A percentile compares a stretch with the other conserved stretches of the same genome.
These are phyloP conservation scores for Salix viminalis DNA, from an alignment of 345 rosid genomes.

Conservation along the genomic window DNA sequence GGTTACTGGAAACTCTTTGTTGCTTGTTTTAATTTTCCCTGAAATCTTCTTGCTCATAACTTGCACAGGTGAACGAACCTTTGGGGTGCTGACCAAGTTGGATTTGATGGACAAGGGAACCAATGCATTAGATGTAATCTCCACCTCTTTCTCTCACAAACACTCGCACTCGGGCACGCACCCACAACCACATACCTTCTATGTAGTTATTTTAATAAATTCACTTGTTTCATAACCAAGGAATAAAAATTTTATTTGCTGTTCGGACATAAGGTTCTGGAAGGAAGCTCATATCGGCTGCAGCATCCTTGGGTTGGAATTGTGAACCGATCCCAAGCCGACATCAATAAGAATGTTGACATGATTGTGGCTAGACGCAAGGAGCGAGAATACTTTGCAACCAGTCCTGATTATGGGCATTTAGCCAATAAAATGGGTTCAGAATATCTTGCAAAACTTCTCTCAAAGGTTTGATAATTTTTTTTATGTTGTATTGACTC, in stretches of 20 bases:
- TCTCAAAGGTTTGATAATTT: conserved; percentile 61
- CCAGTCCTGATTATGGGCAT: conserved; percentile 92
- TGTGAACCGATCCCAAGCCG: conserved; percentile 98
- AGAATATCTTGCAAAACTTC: conserved; percentile 89
- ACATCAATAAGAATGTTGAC: conserved; percentile 79
- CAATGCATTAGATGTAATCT: conserved; percentile 76
- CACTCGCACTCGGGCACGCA: not conserved
- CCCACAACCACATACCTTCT: not conserved
- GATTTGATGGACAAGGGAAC: conserved; percentile 99
- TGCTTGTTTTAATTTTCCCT: not conserved
- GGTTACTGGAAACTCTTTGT: not conserved
- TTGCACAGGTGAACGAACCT: conserved; percentile 76
- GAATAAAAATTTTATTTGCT: not conserved
- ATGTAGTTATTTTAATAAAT: not conserved
- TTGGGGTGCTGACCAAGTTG: conserved; percentile 96
- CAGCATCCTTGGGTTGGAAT: conserved; percentile 97
- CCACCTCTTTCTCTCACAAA: conserved; percentile 1
- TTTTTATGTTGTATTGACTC: not conserved
- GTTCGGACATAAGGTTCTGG: conserved; percentile 57
- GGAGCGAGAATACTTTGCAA: conserved; percentile 83
- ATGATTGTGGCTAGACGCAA: conserved; percentile 87
- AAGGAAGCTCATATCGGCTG: conserved; percentile 85
- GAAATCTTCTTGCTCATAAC: conserved; percentile 1
- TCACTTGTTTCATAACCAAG: not conserved
- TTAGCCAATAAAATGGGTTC: conserved; percentile 93